Conservation (phyloP, 805 yeast species). For the Kluyveromyces dobzhanskii region DNA sequence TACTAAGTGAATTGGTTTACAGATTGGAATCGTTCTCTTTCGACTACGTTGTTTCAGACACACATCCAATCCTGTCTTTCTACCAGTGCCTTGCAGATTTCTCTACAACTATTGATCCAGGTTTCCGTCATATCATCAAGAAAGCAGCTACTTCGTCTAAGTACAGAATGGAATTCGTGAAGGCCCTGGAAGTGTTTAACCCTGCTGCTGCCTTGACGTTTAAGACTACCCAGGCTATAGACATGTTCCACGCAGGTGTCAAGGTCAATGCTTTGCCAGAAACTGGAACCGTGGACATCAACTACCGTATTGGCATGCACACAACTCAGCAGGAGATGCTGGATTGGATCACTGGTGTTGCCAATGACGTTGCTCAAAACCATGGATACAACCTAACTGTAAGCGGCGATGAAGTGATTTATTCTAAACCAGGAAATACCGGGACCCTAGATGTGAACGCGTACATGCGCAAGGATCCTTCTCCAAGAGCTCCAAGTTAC, state of each 20-base stretch:
- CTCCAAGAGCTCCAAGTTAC: conserved; percentile 41
- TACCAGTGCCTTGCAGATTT: conserved; percentile 55
- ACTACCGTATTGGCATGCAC: conserved; percentile 53
- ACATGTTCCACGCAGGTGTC: conserved; percentile 53
- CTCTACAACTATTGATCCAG: conserved; percentile 10
- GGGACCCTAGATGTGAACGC: conserved; percentile 36
- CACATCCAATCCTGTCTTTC: conserved; percentile 46
- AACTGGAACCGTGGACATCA: conserved; percentile 38
- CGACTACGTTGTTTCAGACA: conserved; percentile 33
- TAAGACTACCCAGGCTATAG: conserved; percentile 52
- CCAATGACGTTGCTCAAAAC: conserved; percentile 7
- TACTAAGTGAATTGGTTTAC: conserved; percentile 45
- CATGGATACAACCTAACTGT: conserved; percentile 7
- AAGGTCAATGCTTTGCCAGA: conserved; percentile 66
- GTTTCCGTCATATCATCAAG: conserved; percentile 26
- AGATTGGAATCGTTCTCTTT: conserved; percentile 44
- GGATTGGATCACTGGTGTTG: conserved; percentile 22
- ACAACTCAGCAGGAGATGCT: conserved; percentile 33
- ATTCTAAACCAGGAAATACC: conserved; percentile 7
- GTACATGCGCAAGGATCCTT: conserved; percentile 34
- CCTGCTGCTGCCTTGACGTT: conserved; percentile 27
- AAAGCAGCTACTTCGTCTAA: conserved; percentile 26
- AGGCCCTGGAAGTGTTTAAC: not conserved
- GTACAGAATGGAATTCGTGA: conserved; percentile 28
- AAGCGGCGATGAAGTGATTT: conserved; percentile 5